Evolutionary conservation across 441 rosid species (phyloP).

Genomic region (Gossypium lobatum): DNA sequence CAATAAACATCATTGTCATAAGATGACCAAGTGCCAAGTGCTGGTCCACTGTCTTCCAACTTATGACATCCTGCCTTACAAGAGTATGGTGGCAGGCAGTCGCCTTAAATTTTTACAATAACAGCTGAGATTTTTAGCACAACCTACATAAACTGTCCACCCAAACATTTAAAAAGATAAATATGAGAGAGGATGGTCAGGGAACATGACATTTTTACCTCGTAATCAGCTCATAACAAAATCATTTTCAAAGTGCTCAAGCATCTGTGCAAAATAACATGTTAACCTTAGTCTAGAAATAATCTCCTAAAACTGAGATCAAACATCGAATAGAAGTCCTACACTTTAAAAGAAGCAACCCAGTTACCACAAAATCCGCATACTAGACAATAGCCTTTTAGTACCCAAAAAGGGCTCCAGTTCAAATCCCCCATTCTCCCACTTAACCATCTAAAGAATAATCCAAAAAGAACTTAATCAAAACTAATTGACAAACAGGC

Average conservation of each 20-base stretch:
- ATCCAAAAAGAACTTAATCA: neutral
- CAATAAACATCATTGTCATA: neutral
- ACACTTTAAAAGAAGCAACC: slow-evolving; percentile 1
- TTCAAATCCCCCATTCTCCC: neutral
- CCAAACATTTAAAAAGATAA: neutral
- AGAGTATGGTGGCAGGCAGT: neutral
- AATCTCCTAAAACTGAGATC: slow-evolving; percentile 2
- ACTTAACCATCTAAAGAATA: slow-evolving; percentile 6
- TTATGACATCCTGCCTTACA: neutral
- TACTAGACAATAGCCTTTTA: neutral
- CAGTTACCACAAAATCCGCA: neutral
- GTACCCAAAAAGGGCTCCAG: neutral
- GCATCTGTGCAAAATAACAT: neutral
- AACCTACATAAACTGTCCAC: neutral
- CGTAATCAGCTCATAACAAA: neutral
- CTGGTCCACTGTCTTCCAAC: neutral
- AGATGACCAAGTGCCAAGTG: slow-evolving; percentile 4
- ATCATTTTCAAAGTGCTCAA: neutral
- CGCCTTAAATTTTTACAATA: neutral
- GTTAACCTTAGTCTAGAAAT: neutral
- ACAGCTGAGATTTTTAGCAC: neutral
- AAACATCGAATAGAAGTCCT: neutral
- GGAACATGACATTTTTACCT: neutral
- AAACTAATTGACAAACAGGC: neutral
- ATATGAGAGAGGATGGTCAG: neutral